phyloP scores from a whole-genome alignment of 208 protist species.

The Leishmania major region DNA sequence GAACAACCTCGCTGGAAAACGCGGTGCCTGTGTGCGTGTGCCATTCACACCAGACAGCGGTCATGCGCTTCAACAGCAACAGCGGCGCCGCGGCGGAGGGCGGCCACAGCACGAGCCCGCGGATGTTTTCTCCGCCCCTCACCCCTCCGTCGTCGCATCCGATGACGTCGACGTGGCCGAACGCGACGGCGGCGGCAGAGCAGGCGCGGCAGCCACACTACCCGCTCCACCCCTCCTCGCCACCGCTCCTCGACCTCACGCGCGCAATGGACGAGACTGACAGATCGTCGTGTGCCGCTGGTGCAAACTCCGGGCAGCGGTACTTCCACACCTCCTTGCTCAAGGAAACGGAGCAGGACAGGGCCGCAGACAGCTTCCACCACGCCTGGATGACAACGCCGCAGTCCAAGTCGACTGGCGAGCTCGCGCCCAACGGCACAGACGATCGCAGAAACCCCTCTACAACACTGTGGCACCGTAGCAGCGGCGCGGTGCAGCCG shows the following conservation, averaged over 20 bases:
- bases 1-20: neutral
- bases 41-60: neutral
- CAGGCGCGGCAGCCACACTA: slow-evolving; percentile 2
- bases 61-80: neutral
- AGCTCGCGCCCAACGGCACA: neutral
- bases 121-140: neutral
- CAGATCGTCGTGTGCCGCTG: neutral
- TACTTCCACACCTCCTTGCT: slow-evolving; percentile 6
- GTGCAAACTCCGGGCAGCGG: slow-evolving; percentile 2
- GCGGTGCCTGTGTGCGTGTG: neutral
- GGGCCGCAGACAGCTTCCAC: neutral
- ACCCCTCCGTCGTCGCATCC: neutral
- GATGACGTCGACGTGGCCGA: neutral
- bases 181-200: slow-evolving; percentile 1
- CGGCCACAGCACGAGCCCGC: neutral
- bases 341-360: neutral
- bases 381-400: neutral
- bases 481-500: neutral
- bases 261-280: neutral
- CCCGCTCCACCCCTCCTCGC: neutral
- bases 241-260: neutral
- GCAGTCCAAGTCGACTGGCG: neutral
- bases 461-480: neutral
- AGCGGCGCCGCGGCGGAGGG: neutral
- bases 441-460: neutral